Evolutionary conservation across 2,329 filamentous ascomycete species (phyloP), one percentile per base, ranked within the genome.

Genomic region (Xylaria arbuscula): DNA sequence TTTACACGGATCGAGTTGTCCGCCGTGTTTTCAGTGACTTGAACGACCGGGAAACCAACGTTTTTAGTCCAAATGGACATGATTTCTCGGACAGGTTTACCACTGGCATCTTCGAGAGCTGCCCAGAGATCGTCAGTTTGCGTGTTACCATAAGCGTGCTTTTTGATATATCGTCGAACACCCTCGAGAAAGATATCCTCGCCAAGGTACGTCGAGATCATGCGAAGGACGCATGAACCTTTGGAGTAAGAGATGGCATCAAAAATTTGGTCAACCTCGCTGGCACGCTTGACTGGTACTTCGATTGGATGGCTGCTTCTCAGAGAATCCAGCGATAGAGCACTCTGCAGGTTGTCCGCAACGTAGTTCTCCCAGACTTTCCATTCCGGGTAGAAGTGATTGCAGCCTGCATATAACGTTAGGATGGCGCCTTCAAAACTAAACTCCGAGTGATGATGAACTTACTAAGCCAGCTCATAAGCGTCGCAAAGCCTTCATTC

Each of bases 61-160:
- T 97, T 92, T 86, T 97, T 98, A 60, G 95, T 98, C 95, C 95
- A 98, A 72, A 95, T 93, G 63, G 94, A 91, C 90, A 98, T 98
- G 65, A 98, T 92, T 70, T 93, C 88, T 76, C 93, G 90, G 17
- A 98, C 91, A 60, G 94, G 91, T 83, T 98, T 97, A 69, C 94
- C 94, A 77, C 94, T 97, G 19, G 93, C 95, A 70, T 94, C 90
- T 69, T 90, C 92, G 50, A 98, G 86, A 38, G 94, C 92, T 66
- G 91, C 89, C 95, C 95, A 98, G 28, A 98, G 86, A 76, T 98
- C 94, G 61, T 91, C 89, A 1, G 95, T 98, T 79, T 93, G 87
- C 1, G 95, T 98, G 84, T 98, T 98, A 55, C 93, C 92, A 78
- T 96, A 98, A n/a, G 94, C 93, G 78, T 98, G 94, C 84, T 96